These are phyloP conservation scores for Debaryomycetaceae sp. DNA, from an alignment of 1,139 yeast genomes.

Conservation along the genomic window DNA sequence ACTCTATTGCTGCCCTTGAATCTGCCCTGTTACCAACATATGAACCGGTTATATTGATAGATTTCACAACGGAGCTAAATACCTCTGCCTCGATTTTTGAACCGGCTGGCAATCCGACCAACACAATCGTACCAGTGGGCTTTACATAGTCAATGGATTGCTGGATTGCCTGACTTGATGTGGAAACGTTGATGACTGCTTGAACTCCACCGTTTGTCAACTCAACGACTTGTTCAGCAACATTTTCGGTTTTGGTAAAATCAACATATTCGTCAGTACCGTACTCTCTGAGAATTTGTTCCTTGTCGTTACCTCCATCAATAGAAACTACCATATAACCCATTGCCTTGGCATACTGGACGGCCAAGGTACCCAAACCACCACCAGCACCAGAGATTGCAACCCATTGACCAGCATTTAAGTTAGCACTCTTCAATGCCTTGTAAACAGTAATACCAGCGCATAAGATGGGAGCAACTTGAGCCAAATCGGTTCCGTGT, in stretches of 20 bases:
- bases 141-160: slow-evolving; percentile 70
- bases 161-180: slow-evolving; percentile 67
- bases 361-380: slow-evolving; percentile 78
- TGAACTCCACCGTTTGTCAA: slow-evolving; percentile 52
- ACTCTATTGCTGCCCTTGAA: slow-evolving; percentile 72
- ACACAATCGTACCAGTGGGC: slow-evolving; percentile 71
- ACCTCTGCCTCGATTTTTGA: slow-evolving; percentile 62
- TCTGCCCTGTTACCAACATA: slow-evolving; percentile 82
- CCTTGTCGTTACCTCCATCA: slow-evolving; percentile 71
- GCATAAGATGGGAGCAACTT: slow-evolving; percentile 48
- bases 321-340: slow-evolving; percentile 74
- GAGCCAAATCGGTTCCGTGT: slow-evolving; percentile 29
- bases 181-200: slow-evolving; percentile 78
- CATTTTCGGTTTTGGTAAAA: slow-evolving; percentile 43
- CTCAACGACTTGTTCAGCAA: slow-evolving; percentile 23
- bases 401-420: slow-evolving; percentile 73
- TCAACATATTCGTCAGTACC: slow-evolving; percentile 76
- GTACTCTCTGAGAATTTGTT: slow-evolving; percentile 46
- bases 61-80: slow-evolving; percentile 62
- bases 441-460: slow-evolving; percentile 87
- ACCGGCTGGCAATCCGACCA: slow-evolving; percentile 77
- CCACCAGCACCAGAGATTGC: slow-evolving; percentile 83
- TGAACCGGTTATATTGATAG: slow-evolving; percentile 66
- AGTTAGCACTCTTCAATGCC: slow-evolving; percentile 69
- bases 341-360: slow-evolving; percentile 81